Base-by-base conservation (phyloP, 2,329 filamentous ascomycete genomes). In the Parafenestella ontariensis region DNA sequence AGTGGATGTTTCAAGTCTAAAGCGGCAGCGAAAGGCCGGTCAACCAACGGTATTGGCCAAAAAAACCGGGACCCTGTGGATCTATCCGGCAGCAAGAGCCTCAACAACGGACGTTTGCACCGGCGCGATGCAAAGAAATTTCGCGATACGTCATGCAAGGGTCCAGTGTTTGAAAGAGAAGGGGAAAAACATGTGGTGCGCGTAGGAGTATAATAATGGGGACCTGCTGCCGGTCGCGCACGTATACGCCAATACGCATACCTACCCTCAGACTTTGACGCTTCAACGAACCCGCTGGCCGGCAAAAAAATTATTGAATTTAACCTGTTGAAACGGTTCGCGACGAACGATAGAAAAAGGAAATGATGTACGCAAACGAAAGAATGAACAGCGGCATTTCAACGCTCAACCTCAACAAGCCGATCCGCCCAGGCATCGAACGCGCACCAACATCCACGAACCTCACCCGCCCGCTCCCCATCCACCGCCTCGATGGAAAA, bases 401-500 rank as follows among this genome's bases (percentile, higher is more conserved):
- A n/a, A 65, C 63, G 9, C 59, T 65, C 47, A 70, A 68, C 43
- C 51, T 65, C 28, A 64, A 68, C 55, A 65, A 60, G 59, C 44
- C 57, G 36, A 42, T 60, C 26, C 67, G 65, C 17, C 61, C 65
- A 24, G 65, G 65, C 48, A 60, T 68, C 49, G 62, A 62, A 33
- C 64, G 65, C 34, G 66, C 65, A 36, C 63, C 68, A 23, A 70
- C 69, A 28, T 65, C 62, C 18, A 69, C 61, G 39, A 62, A 69
- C 42, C 62, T 67, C 53, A 63, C 59, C 18, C 54, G 58, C 34
- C 70, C 70, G 4, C 61, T 72, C 7, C 66, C 66, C 21, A 66
- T 70, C 29, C 66, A 72, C 50, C 68, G 70, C 17, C 65, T 74
- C 11, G 63, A 64, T 13, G 64, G 65, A 37, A 70, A 68, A 54